Evolutionary conservation across 179 eudicot species (phyloP).

Genomic region (Vitellaria paradoxa): DNA sequence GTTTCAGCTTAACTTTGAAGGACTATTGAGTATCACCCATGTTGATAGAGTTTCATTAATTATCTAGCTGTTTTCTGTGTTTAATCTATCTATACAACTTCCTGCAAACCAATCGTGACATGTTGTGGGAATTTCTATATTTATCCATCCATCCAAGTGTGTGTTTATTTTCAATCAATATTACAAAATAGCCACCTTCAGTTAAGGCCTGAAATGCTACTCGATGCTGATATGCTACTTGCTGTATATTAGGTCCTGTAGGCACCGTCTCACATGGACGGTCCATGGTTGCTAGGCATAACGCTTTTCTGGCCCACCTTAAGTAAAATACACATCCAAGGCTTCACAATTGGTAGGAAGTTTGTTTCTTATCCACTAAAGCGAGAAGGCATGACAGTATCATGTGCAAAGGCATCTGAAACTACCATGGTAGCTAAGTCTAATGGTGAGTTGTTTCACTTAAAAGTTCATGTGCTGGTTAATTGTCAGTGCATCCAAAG

Average conservation of each 20-base stretch:
- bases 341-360: constrained; percentile 21
- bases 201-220: neutral
- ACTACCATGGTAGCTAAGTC: constrained; percentile 25
- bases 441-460: constrained; percentile 31
- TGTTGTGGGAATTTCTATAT: neutral
- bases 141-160: neutral
- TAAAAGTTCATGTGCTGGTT: neutral
- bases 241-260: constrained; percentile 19
- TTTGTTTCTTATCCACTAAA: constrained; percentile 22
- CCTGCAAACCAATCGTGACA: neutral
- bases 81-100: neutral
- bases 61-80: neutral
- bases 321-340: constrained; percentile 21
- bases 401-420: constrained; percentile 40
- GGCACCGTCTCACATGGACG: constrained; percentile 26
- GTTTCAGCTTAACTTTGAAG: neutral
- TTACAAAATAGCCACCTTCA: neutral
- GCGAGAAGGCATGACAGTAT: constrained; percentile 19
- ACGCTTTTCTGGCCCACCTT: constrained; percentile 13
- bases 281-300: constrained; percentile 24
- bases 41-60: neutral
- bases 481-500: constrained; percentile 5
- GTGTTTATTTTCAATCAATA: neutral
- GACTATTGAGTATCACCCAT: neutral
- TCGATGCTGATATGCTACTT: constrained; percentile 7